These are phyloP conservation scores for Suillus alpinus DNA, from an alignment of 768 basidiomycete genomes.

Conservation along the genomic window DNA sequence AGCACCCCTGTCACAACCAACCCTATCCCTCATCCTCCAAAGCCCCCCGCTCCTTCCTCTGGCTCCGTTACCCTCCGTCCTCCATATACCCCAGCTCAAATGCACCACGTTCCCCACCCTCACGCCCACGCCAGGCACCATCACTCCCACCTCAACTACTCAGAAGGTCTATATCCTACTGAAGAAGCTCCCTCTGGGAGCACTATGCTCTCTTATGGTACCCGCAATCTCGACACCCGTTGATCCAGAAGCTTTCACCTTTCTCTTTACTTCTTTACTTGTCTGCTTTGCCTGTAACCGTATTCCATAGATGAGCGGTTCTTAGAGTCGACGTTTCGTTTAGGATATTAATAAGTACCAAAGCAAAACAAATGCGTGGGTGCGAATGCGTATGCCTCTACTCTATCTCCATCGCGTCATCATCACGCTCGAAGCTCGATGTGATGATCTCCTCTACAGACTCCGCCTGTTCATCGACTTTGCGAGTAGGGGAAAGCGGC, in stretches of 20 bases:
- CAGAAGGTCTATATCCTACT: slow-evolving; percentile 36
- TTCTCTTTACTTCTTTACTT: slow-evolving; percentile 7
- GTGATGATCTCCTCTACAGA: slow-evolving; percentile 12
- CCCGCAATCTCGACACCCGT: slow-evolving; percentile 21
- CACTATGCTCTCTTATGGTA: slow-evolving; percentile 46
- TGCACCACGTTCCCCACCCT: slow-evolving; percentile 81
- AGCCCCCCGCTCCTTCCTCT: slow-evolving; percentile 32
- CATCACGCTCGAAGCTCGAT: slow-evolving; percentile 9
- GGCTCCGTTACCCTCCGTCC: slow-evolving; percentile 50
- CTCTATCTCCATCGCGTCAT: slow-evolving; percentile 58
- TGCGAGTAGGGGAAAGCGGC: slow-evolving; percentile 16
- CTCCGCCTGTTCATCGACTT: slow-evolving; percentile 13
- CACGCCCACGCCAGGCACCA: slow-evolving; percentile 77
- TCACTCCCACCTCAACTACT: slow-evolving; percentile 50
- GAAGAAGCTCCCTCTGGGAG: slow-evolving; percentile 22
- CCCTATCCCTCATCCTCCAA: slow-evolving; percentile 16
- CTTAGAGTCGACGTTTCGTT: slow-evolving; percentile 22
- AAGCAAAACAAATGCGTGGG: slow-evolving; percentile 5
- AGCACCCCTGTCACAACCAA: slow-evolving; percentile 19
- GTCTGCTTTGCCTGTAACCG: slow-evolving; percentile 19
- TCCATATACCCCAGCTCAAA: slow-evolving; percentile 57
- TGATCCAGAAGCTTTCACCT: background rate
- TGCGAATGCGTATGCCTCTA: slow-evolving; percentile 11
- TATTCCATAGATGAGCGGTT: slow-evolving; percentile 24
- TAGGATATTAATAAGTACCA: slow-evolving; percentile 12